A percentile compares a stretch with the other conserved stretches of the same genome.
phyloP scores from a whole-genome alignment of 2,329 filamentous ascomycete species.

The Delphinella strobiligena region DNA sequence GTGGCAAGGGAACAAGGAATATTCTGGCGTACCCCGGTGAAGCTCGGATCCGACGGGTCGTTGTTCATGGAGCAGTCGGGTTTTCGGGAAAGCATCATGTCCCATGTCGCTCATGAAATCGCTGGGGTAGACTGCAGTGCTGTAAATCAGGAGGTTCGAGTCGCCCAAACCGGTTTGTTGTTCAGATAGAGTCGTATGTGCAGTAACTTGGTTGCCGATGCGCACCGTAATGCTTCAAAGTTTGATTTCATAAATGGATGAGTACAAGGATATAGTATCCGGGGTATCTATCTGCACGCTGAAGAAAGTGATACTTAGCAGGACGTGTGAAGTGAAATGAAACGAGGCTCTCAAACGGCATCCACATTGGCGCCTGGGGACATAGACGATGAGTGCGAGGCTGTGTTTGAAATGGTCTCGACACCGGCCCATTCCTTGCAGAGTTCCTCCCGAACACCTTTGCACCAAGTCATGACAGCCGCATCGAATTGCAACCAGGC shows the following conservation, averaged over 20 bases:
- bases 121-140: too few species aligned
- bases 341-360: background rate
- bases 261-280: conserved; percentile 6
- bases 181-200: too few species aligned
- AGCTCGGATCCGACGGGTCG: too few species aligned
- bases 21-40: too few species aligned
- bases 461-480: conserved; percentile 74
- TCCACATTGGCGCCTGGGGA: background rate
- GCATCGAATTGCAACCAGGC: conserved; percentile 75
- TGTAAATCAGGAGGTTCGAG: too few species aligned
- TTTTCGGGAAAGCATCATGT: too few species aligned
- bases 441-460: conserved; percentile 71
- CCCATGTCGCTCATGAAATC: too few species aligned
- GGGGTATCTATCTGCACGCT: conserved; percentile 7
- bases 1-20: too few species aligned
- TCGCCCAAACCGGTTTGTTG: too few species aligned
- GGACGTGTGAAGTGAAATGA: conserved; percentile 1
- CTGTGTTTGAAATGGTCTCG: background rate
- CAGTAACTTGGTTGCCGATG: too few species aligned
- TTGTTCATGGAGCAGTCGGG: too few species aligned
- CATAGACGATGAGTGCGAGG: background rate
- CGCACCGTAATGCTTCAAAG: too few species aligned
- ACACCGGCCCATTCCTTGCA: conserved; percentile 51
- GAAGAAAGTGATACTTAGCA: conserved; percentile 1
- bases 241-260: background rate